phyloP scores from a whole-genome alignment of 2,329 filamentous ascomycete species.

The Colletotrichum spinosum region DNA sequence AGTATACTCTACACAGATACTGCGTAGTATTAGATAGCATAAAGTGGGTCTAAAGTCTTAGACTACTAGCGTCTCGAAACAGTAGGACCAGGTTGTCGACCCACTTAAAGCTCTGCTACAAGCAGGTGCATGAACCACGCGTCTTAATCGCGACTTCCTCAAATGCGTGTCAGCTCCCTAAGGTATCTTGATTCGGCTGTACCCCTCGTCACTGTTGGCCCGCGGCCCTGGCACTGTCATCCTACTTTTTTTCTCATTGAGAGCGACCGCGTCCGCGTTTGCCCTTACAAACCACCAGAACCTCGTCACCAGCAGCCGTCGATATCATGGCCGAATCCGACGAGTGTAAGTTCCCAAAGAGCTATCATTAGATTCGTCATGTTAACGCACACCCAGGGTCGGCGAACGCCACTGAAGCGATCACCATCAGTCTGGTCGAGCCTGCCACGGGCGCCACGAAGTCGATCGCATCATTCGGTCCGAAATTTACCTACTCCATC shows the following conservation, averaged over 20 bases:
- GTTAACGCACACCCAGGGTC: slow-evolving; percentile 59
- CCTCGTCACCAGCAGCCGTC: neutral
- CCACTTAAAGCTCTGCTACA: slow-evolving; percentile 11
- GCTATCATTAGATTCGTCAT: neutral
- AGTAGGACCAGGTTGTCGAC: neutral
- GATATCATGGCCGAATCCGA: slow-evolving; percentile 30
- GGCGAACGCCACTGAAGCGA: slow-evolving; percentile 69
- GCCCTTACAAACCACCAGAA: neutral
- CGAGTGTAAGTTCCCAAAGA: slow-evolving; percentile 21
- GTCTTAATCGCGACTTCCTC: slow-evolving; percentile 26
- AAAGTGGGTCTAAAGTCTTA: neutral
- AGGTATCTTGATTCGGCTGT: neutral
- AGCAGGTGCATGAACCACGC: slow-evolving; percentile 28
- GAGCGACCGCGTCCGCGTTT: neutral
- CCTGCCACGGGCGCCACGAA: slow-evolving; percentile 62
- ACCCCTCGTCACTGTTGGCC: too few relatives aligned
- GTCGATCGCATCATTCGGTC: slow-evolving; percentile 78
- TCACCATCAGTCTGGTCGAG: slow-evolving; percentile 70
- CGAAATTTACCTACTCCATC: slow-evolving; percentile 89
- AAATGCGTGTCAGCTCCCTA: slow-evolving; percentile 25
- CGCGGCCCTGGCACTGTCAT: neutral
- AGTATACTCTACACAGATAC: too few relatives aligned
- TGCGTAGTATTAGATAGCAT: too few relatives aligned
- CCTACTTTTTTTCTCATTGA: neutral
- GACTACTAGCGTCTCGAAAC: slow-evolving; percentile 11